These are phyloP conservation scores for Leptographium wingfieldii DNA, from an alignment of 2,329 filamentous ascomycete genomes.

Conservation along the genomic window DNA sequence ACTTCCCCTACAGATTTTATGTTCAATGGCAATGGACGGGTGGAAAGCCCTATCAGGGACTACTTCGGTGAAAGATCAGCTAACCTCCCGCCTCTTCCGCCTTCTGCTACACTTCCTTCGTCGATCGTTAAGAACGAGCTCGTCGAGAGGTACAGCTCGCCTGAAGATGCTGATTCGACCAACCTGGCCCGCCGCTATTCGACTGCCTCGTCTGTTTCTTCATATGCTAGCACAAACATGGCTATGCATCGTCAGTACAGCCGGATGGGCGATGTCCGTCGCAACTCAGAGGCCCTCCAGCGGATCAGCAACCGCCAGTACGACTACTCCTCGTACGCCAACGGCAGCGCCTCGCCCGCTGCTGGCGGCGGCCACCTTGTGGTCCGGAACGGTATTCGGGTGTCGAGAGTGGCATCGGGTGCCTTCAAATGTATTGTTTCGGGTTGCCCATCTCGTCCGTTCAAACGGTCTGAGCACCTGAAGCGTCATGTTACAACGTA, in stretches of 20 bases:
- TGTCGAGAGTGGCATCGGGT: conserved; percentile 16
- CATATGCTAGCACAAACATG: background rate
- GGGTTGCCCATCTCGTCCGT: conserved; percentile 32
- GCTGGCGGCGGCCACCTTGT: conserved; percentile 4
- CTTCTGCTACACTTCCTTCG: conserved; percentile 10
- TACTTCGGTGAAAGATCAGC: conserved; percentile 16
- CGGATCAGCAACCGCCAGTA: background rate
- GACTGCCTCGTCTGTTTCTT: background rate
- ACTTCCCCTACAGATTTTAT: conserved; percentile 11
- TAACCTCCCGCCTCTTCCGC: conserved; percentile 9
- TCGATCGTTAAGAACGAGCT: conserved; percentile 6
- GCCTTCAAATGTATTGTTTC: conserved; percentile 29
- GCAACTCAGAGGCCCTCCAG: conserved; percentile 4
- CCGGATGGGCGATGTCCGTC: conserved; percentile 1
- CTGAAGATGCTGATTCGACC: background rate
- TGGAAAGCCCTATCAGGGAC: conserved; percentile 9
- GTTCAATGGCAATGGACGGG: conserved; percentile 1
- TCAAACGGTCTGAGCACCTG: conserved; percentile 41
- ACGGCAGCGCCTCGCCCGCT: background rate
- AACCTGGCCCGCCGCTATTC: conserved; percentile 1
- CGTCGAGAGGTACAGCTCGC: background rate
- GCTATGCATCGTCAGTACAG: background rate
- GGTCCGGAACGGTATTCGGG: conserved; percentile 13
- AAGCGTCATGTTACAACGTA: conserved; percentile 42
- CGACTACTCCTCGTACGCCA: background rate